phyloP scores from a whole-genome alignment of 2,329 filamentous ascomycete species.

The Epichloe aotearoae region DNA sequence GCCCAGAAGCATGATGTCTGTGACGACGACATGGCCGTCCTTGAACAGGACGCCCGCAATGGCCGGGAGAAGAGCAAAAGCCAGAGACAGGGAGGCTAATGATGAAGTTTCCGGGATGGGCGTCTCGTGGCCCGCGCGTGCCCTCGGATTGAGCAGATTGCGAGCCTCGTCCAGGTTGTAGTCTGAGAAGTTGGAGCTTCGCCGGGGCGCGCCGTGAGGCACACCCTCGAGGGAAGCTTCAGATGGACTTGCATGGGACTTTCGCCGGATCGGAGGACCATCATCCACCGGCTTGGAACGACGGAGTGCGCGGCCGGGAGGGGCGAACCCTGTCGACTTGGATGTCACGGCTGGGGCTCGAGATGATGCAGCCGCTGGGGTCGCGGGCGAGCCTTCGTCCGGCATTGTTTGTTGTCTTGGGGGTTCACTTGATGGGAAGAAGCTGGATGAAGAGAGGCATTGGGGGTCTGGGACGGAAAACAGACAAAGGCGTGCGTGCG shows the following conservation, averaged over 20 bases:
- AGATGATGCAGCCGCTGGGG: background rate
- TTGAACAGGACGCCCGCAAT: constrained; percentile 74
- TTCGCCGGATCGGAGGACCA: constrained; percentile 9
- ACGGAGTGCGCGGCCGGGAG: constrained; percentile 25
- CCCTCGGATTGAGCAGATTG: constrained; percentile 45
- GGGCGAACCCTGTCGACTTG: constrained; percentile 6
- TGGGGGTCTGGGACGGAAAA: background rate
- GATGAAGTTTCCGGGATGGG: constrained; percentile 43
- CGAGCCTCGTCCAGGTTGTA: constrained; percentile 57
- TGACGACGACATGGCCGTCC: constrained; percentile 71
- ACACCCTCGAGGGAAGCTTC: constrained; percentile 16
- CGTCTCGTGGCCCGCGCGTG: constrained; percentile 26
- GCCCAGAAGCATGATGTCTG: constrained; percentile 69
- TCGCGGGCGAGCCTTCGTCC: constrained; percentile 8
- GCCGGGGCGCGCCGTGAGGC: constrained; percentile 31
- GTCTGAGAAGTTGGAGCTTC: constrained; percentile 70
- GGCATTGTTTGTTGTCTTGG: constrained; percentile 5
- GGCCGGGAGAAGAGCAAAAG: constrained; percentile 73
- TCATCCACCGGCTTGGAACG: constrained; percentile 29
- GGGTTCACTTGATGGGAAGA: too few species aligned
- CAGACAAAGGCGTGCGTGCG: background rate
- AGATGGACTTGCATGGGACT: constrained; percentile 10
- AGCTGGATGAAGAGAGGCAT: background rate
- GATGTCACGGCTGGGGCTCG: background rate
- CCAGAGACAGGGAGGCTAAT: constrained; percentile 71